Evolutionary conservation across 768 basidiomycete genomes (phyloP), one percentile per base, ranked within the genome.

Genomic region (Amanita inopinata): DNA sequence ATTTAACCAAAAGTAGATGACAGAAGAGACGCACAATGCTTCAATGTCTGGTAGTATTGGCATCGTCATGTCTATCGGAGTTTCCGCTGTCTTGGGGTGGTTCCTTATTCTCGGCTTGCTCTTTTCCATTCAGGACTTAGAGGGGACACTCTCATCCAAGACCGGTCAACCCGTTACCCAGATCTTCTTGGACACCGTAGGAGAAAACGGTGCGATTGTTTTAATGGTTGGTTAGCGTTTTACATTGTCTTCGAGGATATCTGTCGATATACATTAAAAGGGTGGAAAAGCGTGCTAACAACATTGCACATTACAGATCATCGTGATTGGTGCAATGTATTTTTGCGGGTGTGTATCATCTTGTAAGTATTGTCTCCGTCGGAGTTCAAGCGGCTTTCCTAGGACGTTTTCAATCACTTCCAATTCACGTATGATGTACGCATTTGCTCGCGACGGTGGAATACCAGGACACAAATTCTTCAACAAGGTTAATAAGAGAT

Each of bases 391-490:
- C 10, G 14, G 19, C 25, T 36, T 17, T 43, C 15, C 39, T 43
- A 80, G 80, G 10, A 82, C 79, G 0, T 88, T 88, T 61, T 84
- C 82, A 0, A 61, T 89, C 38, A 85, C 84, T 0, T 78, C 78
- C 0, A 89, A 87, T 54, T 82, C 78, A 3, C 70, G 85, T 0
- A 87, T 87, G 84, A 83, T 83, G 79, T 89, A 78, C 54, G 80
- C 83, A 0, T 87, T 86, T 52, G 70, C 81, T 3, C 72, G 85
- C 27, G 85, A 89, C 55, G 78, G 82, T 0, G 83, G 73, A 8
- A 69, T 85, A 18, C 83, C 84, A 0, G 80, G 77, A 9, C 76
- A 76, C 47, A 67, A 55, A 25, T 83, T 78, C 59, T 78, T 85
- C 59, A 71, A 73, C 50, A 70, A 76, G 48, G 83, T 85, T 25